phyloP scores from a whole-genome alignment of 2,329 filamentous ascomycete species.

The Fusarium tanahbumbuense region DNA sequence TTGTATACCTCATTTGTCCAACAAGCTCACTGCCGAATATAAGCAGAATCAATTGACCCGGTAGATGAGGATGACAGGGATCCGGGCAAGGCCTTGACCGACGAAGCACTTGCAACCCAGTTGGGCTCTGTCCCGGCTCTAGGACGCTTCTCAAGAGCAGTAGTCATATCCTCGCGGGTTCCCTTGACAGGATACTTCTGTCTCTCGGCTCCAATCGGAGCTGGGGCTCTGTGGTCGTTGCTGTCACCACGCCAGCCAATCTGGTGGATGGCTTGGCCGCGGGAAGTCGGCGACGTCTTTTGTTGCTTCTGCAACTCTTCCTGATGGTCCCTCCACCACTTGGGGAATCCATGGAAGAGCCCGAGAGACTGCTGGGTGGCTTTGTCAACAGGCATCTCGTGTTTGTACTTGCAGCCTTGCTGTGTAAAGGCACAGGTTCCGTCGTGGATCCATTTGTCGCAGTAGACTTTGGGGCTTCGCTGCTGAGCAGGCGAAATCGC shows the following conservation, averaged over 20 bases:
- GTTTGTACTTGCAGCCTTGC: slow-evolving; percentile 88
- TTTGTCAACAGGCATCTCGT: slow-evolving; percentile 83
- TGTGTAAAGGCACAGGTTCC: slow-evolving; percentile 87
- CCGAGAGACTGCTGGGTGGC: slow-evolving; percentile 76
- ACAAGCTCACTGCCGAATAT: slow-evolving; percentile 3
- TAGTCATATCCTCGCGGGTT: slow-evolving; percentile 46
- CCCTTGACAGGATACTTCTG: slow-evolving; percentile 10
- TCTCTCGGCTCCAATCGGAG: slow-evolving; percentile 35
- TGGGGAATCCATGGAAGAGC: slow-evolving; percentile 72
- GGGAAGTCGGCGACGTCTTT: neutral
- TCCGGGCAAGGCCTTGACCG: slow-evolving; percentile 22
- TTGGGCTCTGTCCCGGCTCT: slow-evolving; percentile 46
- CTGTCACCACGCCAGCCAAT: slow-evolving; percentile 27
- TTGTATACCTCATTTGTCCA: slow-evolving; percentile 7
- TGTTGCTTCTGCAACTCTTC: slow-evolving; percentile 54
- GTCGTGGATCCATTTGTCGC: slow-evolving; percentile 89
- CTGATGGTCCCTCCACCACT: slow-evolving; percentile 69
- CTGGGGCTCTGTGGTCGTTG: slow-evolving; percentile 21
- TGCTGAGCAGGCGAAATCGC: slow-evolving; percentile 51
- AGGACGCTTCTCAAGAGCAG: slow-evolving; percentile 47
- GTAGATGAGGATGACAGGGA: slow-evolving; percentile 28
- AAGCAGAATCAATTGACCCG: slow-evolving; percentile 17
- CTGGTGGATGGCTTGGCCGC: slow-evolving; percentile 9
- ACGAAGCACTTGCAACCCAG: slow-evolving; percentile 22
- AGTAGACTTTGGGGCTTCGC: slow-evolving; percentile 76